These are phyloP conservation scores for Azolla pinnata DNA, from an alignment of 75 land plant genomes.

Conservation along the genomic window DNA sequence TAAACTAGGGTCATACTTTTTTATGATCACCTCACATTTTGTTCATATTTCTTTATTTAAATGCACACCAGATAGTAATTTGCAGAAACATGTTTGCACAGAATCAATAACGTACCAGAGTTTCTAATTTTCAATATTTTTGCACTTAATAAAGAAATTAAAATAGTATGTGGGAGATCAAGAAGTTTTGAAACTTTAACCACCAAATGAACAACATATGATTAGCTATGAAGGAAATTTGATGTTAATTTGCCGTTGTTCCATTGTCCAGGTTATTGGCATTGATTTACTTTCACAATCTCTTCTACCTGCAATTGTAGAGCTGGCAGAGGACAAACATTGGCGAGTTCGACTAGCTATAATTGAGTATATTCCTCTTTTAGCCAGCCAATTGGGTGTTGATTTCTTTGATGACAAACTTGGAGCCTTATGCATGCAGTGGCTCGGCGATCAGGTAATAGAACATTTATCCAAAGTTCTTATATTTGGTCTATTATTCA, in stretches of 20 bases:
- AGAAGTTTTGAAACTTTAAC: slow-evolving; percentile 1
- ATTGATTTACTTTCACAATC: slow-evolving; percentile 93
- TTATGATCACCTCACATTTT: too few relatives aligned
- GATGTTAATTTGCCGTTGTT: background rate
- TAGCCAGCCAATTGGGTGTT: slow-evolving; percentile 92
- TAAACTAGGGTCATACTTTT: too few relatives aligned
- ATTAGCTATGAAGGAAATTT: background rate
- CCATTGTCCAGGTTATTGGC: slow-evolving; percentile 72
- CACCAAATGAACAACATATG: background rate
- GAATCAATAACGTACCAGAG: too few relatives aligned
- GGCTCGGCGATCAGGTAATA: slow-evolving; percentile 97
- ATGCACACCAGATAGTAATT: too few relatives aligned
- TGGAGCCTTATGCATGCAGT: slow-evolving; percentile 94
- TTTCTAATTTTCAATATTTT: too few relatives aligned
- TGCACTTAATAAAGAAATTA: too few relatives aligned
- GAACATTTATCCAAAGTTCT: too few relatives aligned
- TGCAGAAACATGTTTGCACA: too few relatives aligned
- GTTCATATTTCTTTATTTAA: too few relatives aligned
- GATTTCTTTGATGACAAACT: slow-evolving; percentile 95
- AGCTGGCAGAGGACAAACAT: slow-evolving; percentile 94
- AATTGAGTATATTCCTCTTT: slow-evolving; percentile 88
- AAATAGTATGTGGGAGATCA: too few relatives aligned
- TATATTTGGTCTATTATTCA: background rate
- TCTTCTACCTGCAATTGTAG: slow-evolving; percentile 88
- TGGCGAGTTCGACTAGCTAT: slow-evolving; percentile 96